Conservation (phyloP, 1,139 yeast species). For the Saccharomyces pastorianus region DNA sequence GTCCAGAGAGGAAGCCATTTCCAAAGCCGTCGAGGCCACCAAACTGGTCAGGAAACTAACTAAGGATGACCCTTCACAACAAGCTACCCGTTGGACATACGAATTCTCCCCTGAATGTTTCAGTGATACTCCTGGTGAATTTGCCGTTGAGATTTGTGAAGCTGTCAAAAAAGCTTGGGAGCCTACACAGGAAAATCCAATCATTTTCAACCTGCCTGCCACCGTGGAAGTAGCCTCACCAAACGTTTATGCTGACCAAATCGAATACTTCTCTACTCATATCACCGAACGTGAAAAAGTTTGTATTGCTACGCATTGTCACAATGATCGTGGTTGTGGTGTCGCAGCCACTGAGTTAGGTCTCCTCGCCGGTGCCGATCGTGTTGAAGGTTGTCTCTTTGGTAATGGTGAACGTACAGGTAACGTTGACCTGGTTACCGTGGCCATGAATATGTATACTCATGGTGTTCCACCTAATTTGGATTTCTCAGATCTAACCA, state of each 20-base stretch:
- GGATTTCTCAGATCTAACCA: conserved; percentile 77
- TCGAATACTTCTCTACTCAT: conserved; percentile 76
- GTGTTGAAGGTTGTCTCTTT: conserved; percentile 95
- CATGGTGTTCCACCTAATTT: conserved; percentile 83
- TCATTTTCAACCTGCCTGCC: conserved; percentile 93
- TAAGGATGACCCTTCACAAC: conserved; percentile 72
- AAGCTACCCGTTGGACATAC: conserved; percentile 74
- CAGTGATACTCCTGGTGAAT: conserved; percentile 80
- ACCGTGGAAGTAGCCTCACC: conserved; percentile 97
- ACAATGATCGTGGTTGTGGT: conserved; percentile 95
- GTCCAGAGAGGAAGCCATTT: conserved; percentile 70
- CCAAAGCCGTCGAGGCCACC: conserved; percentile 76
- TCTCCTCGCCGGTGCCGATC: conserved; percentile 90
- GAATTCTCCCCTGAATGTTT: conserved; percentile 96
- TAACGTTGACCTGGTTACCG: conserved; percentile 88
- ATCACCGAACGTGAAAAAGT: conserved; percentile 78
- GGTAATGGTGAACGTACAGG: conserved; percentile 99
- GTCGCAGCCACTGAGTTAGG: conserved; percentile 98
- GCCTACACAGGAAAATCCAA: conserved; percentile 73
- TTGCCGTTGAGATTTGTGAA: conserved; percentile 78
- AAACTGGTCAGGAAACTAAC: conserved; percentile 74
- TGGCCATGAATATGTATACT: conserved; percentile 87
- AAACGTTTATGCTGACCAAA: conserved; percentile 91
- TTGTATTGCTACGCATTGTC: conserved; percentile 87
- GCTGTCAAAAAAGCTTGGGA: conserved; percentile 95